A percentile compares a stretch with the other conserved stretches of the same genome.
These are phyloP conservation scores for Phytophthora palmivora DNA, from an alignment of 352 stramenopile species.

Conservation along the genomic window DNA sequence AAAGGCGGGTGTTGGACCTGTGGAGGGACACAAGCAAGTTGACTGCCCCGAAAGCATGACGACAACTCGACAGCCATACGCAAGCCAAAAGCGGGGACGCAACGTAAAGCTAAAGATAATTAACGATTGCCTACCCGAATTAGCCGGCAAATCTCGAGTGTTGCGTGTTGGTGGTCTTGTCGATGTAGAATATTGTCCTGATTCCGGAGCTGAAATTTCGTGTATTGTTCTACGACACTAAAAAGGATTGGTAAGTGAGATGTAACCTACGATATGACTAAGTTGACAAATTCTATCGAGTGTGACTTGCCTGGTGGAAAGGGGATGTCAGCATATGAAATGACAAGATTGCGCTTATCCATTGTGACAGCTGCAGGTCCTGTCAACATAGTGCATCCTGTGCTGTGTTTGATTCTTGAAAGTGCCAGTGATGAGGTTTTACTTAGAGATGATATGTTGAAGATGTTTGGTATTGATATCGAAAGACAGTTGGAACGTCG, in stretches of 20 bases:
- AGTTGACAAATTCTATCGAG: conserved; percentile 6
- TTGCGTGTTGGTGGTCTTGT: conserved; percentile 12
- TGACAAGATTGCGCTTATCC: conserved; percentile 3
- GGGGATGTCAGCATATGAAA: conserved; percentile 2
- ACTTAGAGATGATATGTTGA: conserved; percentile 25
- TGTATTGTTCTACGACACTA: conserved; percentile 21
- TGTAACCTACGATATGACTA: conserved; percentile 1
- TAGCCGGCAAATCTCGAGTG: not conserved
- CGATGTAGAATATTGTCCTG: conserved; percentile 14
- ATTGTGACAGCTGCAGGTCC: conserved; percentile 10
- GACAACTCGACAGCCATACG: not conserved
- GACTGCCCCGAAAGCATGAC: conserved; percentile 1
- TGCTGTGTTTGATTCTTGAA: conserved; percentile 15
- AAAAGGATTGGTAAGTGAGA: conserved; percentile 6
- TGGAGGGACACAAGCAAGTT: conserved; percentile 18
- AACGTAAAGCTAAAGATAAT: conserved; percentile 19
- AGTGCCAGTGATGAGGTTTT: conserved; percentile 14
- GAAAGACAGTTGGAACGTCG: conserved; percentile 11
- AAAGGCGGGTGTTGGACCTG: conserved; percentile 26
- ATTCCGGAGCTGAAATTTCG: conserved; percentile 20
- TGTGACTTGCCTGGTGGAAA: conserved; percentile 14
- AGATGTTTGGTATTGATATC: conserved; percentile 14
- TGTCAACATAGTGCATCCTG: conserved; percentile 17
- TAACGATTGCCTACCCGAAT: conserved; percentile 13
- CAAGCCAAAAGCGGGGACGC: conserved; percentile 10